A percentile compares a stretch with the other conserved stretches of the same genome.
These are phyloP conservation scores for Cladophialophora yegresii DNA, from an alignment of 2,329 filamentous ascomycete species.

Conservation along the genomic window DNA sequence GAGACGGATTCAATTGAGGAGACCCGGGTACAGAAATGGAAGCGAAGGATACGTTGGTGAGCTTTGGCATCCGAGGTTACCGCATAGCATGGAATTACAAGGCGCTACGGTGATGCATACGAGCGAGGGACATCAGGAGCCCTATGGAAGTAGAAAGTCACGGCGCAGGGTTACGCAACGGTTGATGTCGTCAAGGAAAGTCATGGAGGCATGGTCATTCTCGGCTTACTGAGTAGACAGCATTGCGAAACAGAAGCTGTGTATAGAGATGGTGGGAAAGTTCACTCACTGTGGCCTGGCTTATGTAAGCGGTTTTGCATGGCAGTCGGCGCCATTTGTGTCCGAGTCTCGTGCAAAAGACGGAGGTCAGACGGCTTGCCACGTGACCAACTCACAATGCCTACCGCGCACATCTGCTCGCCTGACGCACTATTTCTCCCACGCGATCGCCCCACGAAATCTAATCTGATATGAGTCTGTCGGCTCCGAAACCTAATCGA, in stretches of 20 bases:
- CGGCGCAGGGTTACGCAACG: background rate
- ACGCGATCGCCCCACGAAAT: background rate
- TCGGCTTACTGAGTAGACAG: background rate
- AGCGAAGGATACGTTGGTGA: constrained; percentile 19
- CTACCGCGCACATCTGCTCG: background rate
- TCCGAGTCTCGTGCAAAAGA: background rate
- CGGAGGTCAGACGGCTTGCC: background rate
- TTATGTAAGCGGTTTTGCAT: background rate
- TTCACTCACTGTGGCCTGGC: background rate
- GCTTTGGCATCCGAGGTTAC: background rate
- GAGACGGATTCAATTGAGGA: background rate
- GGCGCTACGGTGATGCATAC: background rate
- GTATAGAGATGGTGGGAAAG: background rate
- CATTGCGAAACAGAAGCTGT: too few relatives aligned
- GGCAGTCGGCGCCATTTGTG: background rate
- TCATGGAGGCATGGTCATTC: background rate
- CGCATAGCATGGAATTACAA: background rate
- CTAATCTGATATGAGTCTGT: background rate
- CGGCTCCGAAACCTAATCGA: background rate
- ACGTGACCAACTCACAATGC: too few relatives aligned
- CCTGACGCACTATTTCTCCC: background rate
- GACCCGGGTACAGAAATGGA: constrained; percentile 15
- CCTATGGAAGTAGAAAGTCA: background rate
- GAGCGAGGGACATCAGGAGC: background rate
- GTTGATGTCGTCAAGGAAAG: background rate